Evolutionary conservation across 1,284 basidiomycete species (phyloP), one percentile per base, ranked within the genome.

Genomic region (Phellopilus nigrolimitatus): DNA sequence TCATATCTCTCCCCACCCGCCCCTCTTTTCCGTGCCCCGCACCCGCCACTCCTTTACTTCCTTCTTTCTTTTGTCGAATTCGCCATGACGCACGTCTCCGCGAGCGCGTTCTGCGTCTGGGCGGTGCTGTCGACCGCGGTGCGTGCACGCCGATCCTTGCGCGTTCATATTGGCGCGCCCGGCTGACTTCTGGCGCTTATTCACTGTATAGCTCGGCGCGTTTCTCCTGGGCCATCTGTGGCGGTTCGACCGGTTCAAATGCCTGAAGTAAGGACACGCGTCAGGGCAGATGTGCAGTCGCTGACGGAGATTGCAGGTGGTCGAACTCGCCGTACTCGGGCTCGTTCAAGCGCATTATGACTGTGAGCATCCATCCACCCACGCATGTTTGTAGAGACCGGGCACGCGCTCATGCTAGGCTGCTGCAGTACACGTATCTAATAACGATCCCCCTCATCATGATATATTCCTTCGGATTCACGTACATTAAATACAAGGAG

Each of bases 261-360:
- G 84, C 63, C 63, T 88, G 41, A 78, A 62, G 85, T 85, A 37
- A 37, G 34, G 28, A 6, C 28, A 57, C 59, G 76, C 62, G 3
- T 21, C 12, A 34, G n/a, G 13, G 10, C n/a, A 7, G 12, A 12
- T 21, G 7, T 31, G 22, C 12, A 28, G 13, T 4, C 9, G 1
- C 10, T 27, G 13, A 7, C 8, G 21, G 46, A 22, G 45, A 27
- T 51, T 19, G 19, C 48, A 87, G 85, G 63, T 88, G 83, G 84
- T 78, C 79, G 57, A 76, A 75, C 36, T 79, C 81, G 1, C 74
- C 77, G 3, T 68, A 80, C 53, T 74, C 80, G 22, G 85, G 84
- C 15, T 73, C 83, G 1, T 89, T 89, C 69, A 89, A 88, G 65
- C 78, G 86, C 19, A 63, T 88, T 59, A 89, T 89, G 87, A 89